Conservation (phyloP, 306 rosid species). For the Sophora flavescens region DNA sequence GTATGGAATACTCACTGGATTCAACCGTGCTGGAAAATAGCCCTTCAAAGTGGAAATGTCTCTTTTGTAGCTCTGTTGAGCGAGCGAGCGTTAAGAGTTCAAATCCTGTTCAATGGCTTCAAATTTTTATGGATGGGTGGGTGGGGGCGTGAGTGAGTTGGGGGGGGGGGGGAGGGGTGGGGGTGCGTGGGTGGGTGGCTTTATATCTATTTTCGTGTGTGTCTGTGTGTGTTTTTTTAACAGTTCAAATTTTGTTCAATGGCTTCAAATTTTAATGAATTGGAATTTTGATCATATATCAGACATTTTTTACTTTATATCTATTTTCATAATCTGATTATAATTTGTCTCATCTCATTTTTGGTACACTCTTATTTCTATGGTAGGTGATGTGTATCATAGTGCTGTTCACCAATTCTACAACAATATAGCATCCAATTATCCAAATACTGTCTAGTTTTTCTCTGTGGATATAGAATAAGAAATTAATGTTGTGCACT, state of each 20-base stretch:
- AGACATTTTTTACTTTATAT: not conserved
- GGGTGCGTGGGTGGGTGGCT: no score
- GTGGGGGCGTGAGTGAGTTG: no score
- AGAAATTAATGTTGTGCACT: not conserved
- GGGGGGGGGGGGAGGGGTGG: no score
- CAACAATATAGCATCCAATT: constrained; percentile 1
- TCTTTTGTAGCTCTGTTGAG: constrained; percentile 20
- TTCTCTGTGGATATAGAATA: constrained; percentile 27
- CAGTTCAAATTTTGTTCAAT: not conserved
- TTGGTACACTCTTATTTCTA: no score
- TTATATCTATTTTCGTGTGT: no score
- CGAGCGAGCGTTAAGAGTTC: no score
- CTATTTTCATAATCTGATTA: no score
- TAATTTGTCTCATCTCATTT: no score
- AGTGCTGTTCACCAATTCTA: not conserved
- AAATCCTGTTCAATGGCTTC: no score
- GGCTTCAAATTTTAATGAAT: not conserved
- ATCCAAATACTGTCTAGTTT: constrained; percentile 13
- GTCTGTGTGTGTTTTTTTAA: not conserved
- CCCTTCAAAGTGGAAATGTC: constrained; percentile 71
- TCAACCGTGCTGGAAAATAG: constrained; percentile 61
- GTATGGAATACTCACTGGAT: constrained; percentile 63
- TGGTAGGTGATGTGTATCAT: no score
- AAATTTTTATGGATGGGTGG: no score
- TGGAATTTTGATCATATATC: not conserved